Evolutionary conservation across 2,329 filamentous ascomycete genomes (phyloP), one percentile per base, ranked within the genome.

Genomic region (Fonsecaea monophora): DNA sequence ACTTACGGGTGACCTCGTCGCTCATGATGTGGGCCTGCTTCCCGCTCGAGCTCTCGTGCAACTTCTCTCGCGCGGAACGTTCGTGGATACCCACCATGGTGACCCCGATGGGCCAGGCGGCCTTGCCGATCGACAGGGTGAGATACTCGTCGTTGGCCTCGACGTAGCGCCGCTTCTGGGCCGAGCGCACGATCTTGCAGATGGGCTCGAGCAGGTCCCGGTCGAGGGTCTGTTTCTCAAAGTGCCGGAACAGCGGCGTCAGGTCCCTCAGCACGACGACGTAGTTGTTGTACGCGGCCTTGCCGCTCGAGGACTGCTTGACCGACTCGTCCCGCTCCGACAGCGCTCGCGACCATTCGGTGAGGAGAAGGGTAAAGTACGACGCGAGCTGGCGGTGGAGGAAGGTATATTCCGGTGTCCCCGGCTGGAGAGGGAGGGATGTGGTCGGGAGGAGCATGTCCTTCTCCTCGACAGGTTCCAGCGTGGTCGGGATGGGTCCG

Each of bases 51-150:
- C 87, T 85, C 77, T 95, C 88, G 77, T 98, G 94, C 67, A 99
- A 82, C 81, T 99, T 99, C 81, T 99, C 95, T 70, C 95, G 87
- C 21, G 95, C 94, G 72, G 91, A 95, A 76, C 95, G 89, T 83
- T 98, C 95, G 86, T 99, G 95, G 74, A 99, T 99, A 84, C 95
- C 95, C 75, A 99, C 95, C 95, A 98, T 99, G 78, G 95, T 99
- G 45, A 99, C 95, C 80, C 95, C 95, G 75, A 99, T 99, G 30
- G 95, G 95, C 95, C 95, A 99, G 15, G 95, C 95, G 69, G 93
- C 94, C 82, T 97, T 97, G 71, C 93, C 93, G 75, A 99, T 99
- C 77, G 92, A 96, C 62, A 99, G 83, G 61, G 92, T 86, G 68
- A 99, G 83, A 78, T 99, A 99, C 0, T 92, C 94, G 77, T 99